These are phyloP conservation scores for Gentiana dahurica DNA, from an alignment of 257 asterid species.

Conservation along the genomic window DNA sequence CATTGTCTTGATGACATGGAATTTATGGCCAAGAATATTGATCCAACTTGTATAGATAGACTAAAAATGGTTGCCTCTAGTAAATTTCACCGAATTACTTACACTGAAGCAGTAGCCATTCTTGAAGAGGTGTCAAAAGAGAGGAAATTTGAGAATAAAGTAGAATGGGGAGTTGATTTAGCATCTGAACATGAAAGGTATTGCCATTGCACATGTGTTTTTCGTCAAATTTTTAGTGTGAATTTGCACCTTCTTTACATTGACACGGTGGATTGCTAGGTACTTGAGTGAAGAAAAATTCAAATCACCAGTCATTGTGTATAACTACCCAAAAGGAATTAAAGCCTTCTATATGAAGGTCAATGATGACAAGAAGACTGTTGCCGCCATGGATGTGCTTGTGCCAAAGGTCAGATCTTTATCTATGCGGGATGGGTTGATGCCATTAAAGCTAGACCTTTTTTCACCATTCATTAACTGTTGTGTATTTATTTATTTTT, in stretches of 20 bases:
- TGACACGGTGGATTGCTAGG: constrained; percentile 22
- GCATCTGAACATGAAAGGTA: constrained; percentile 99
- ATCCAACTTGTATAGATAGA: constrained; percentile 56
- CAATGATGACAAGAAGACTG: constrained; percentile 84
- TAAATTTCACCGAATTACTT: constrained; percentile 57
- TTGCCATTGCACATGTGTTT: neutral
- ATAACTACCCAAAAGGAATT: constrained; percentile 86
- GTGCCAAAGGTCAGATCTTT: constrained; percentile 65
- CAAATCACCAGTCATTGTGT: constrained; percentile 85
- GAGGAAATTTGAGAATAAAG: constrained; percentile 76
- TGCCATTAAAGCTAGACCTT: neutral
- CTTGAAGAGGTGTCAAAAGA: constrained; percentile 68
- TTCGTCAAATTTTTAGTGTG: neutral
- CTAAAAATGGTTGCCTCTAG: constrained; percentile 73
- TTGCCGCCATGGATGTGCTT: constrained; percentile 99
- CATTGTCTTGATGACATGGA: constrained; percentile 91
- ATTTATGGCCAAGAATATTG: constrained; percentile 52
- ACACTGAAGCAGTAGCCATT: constrained; percentile 74
- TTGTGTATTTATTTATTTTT: neutral
- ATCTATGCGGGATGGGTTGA: neutral
- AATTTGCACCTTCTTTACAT: constrained; percentile 1
- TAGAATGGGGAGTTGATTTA: constrained; percentile 95
- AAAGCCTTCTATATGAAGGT: constrained; percentile 98
- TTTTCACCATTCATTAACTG: neutral
- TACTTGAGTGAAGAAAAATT: constrained; percentile 88